Conservation (phyloP, 495 filamentous ascomycete species). For the Halenospora varia region DNA sequence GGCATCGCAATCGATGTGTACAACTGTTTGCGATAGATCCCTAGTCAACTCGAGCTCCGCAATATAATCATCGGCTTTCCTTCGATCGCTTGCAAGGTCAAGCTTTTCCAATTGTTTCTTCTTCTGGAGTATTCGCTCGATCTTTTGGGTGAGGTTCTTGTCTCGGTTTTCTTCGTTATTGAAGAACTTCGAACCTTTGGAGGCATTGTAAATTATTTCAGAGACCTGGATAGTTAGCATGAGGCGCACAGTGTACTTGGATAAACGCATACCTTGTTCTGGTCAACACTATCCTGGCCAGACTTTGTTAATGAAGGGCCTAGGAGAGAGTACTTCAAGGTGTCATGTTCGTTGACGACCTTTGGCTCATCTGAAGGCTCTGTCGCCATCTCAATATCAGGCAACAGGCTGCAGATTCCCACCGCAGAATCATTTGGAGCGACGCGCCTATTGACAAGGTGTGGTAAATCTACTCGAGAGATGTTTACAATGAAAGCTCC, state of each 20-base stretch:
- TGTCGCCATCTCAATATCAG: constrained; percentile 7
- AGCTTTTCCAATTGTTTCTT: constrained; percentile 74
- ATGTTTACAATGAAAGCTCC: too few relatives aligned
- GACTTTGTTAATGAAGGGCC: constrained; percentile 93
- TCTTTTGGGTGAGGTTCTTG: constrained; percentile 79
- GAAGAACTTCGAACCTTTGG: constrained; percentile 96
- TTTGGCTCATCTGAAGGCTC: constrained; percentile 7
- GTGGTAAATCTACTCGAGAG: too few relatives aligned
- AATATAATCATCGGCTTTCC: constrained; percentile 77
- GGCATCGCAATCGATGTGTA: constrained; percentile 96
- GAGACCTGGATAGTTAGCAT: constrained; percentile 55
- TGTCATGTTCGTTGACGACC: constrained; percentile 27
- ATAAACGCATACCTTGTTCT: constrained; percentile 55
- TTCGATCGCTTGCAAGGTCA: constrained; percentile 67
- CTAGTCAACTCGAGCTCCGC: constrained; percentile 71
- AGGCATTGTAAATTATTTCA: constrained; percentile 95
- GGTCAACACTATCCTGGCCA: constrained; percentile 91
- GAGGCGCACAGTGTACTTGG: background rate
- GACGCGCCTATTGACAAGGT: too few relatives aligned
- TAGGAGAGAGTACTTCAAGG: constrained; percentile 64
- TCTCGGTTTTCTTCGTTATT: constrained; percentile 84
- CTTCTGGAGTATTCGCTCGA: constrained; percentile 70
- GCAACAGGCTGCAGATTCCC: background rate
- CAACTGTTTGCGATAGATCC: constrained; percentile 77
- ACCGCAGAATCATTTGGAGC: background rate